These are phyloP conservation scores for Penstemon newberryi DNA, from an alignment of 257 asterid genomes.

Conservation along the genomic window DNA sequence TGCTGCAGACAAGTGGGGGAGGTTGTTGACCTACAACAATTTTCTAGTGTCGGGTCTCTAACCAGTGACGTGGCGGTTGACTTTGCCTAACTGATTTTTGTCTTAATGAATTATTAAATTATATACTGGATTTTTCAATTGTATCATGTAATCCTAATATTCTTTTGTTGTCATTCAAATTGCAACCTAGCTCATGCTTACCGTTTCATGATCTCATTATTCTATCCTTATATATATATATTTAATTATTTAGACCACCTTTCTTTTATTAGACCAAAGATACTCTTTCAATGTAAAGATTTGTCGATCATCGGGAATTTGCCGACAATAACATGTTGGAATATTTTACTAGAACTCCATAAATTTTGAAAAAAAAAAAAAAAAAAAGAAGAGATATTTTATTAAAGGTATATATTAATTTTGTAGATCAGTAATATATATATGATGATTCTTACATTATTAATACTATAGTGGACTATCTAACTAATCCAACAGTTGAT, in stretches of 20 bases:
- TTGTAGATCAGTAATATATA: too few relatives aligned
- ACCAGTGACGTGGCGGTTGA: slow-evolving; percentile 43
- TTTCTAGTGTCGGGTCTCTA: slow-evolving; percentile 29
- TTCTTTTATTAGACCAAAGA: too few relatives aligned
- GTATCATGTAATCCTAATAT: not conserved
- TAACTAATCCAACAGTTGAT: slow-evolving; percentile 37
- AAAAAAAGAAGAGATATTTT: not conserved
- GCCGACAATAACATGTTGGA: too few relatives aligned
- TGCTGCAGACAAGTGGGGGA: slow-evolving; percentile 18
- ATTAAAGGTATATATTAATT: too few relatives aligned
- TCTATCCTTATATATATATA: not conserved
- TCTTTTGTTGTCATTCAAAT: slow-evolving; percentile 6
- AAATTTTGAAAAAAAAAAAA: not conserved
- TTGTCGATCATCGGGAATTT: too few relatives aligned
- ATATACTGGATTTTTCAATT: not conserved
- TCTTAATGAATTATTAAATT: slow-evolving; percentile 10
- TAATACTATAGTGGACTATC: slow-evolving; percentile 24
- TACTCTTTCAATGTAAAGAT: too few relatives aligned
- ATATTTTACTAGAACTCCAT: too few relatives aligned
- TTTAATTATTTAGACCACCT: too few relatives aligned
- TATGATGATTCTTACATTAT: too few relatives aligned
- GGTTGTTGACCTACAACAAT: slow-evolving; percentile 40
- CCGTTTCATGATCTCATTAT: slow-evolving; percentile 24
- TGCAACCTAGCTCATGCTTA: slow-evolving; percentile 29
- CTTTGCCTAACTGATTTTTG: slow-evolving; percentile 30